Evolutionary conservation across 495 filamentous ascomycete genomes (phyloP), one percentile per base, ranked within the genome.

Genomic region (Penicillium paradoxum): DNA sequence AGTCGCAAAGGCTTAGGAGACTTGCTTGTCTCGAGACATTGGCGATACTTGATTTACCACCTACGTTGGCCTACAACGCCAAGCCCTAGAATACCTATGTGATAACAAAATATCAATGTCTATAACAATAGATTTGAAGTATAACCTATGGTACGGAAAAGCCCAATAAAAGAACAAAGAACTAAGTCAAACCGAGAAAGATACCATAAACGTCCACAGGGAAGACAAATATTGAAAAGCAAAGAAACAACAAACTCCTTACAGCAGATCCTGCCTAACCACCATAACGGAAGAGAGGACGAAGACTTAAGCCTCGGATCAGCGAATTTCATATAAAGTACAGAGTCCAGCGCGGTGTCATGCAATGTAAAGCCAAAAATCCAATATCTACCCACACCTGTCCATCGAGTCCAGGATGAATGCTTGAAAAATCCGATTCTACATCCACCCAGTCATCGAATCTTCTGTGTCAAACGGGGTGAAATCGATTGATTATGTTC

Each of bases 281-380:
- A 49, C 46, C 39, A 25, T 42, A 24, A 45, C 8, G 49, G 46
- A 45, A 59, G 44, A 33, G 51, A 47, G 48, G 37, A 14, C 32
- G 36, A 50, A 40, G 53, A 41, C 38, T 21, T 5, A 42, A 46
- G 45, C 55, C 49, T 42, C 56, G 45, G 48, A 57, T 40, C 38
- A 56, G 49, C 49, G 53, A 66, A 57, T 59, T 53, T 49, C 58
- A 58, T 55, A 64, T 64, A 66, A 64, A 66, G 58, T 66, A 66
- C 63, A 66, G 43, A 60, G 58, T 59, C 60, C 60, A 64, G 61
- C 61, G 58, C 60, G 58, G 48, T 48, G 53, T 63, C 61, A 66
- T 64, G 63, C 63, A 66, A 64, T 62, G 56, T 66, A 62, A 65
- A 55, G 51, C 53, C 53, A 66, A 40, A 53, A 40, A 50, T 56